Percentiles rank a stretch among this genome's conserved stretches.
phyloP scores from a whole-genome alignment of 371 early-diverging fungal genomes.

The Racocetra persica region DNA sequence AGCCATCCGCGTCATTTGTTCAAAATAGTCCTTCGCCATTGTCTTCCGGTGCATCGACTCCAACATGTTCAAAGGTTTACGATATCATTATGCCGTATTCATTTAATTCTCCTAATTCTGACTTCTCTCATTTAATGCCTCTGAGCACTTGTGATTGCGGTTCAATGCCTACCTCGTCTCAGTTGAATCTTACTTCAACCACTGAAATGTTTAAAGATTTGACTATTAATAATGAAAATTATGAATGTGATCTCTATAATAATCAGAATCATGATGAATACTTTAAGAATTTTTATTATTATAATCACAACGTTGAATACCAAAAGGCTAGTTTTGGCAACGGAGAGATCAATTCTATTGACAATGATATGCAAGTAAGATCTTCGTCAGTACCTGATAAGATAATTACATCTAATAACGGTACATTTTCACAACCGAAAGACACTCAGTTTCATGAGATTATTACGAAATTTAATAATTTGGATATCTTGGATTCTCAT shows the following conservation, averaged over 20 bases:
- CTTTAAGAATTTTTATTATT: background rate
- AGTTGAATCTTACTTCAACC: background rate
- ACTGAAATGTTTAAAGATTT: background rate
- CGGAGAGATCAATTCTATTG: background rate
- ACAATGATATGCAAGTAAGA: background rate
- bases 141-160: background rate
- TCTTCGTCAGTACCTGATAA: background rate
- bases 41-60: constrained; percentile 29
- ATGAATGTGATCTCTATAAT: background rate
- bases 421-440: background rate
- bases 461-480: background rate
- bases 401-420: background rate
- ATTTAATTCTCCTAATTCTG: background rate
- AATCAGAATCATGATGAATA: background rate
- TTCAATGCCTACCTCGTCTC: background rate
- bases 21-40: constrained; percentile 9
- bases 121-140: background rate
- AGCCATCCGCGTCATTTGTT: background rate
- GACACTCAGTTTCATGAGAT: constrained; percentile 15
- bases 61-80: background rate
- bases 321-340: background rate
- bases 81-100: background rate
- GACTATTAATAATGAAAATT: background rate
- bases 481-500: constrained; percentile 7
- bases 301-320: background rate